Base-by-base conservation (phyloP, 2,329 filamentous ascomycete species). In the Xylariaceae sp. region DNA sequence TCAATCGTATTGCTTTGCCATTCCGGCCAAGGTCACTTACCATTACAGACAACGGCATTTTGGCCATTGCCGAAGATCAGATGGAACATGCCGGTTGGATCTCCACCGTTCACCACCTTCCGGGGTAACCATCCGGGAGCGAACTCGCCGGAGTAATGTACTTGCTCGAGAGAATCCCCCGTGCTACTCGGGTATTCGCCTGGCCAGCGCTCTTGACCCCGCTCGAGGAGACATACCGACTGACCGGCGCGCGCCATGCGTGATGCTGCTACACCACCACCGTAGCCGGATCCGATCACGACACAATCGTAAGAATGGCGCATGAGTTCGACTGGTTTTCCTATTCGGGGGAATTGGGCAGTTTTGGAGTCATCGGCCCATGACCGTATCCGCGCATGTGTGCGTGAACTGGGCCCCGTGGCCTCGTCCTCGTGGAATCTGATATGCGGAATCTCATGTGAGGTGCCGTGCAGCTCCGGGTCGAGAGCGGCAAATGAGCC, bases 211-310 rank as follows among this genome's bases (percentile, higher is more conserved):
- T 87, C 82, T 42, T 72, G 67, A 2, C 82, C 83, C 15, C 78
- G 66, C 56, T 87, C 83, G 1, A 87, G 67, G 15, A 87, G 60
- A 45, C 80, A 84, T 1, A 86, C 81, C 2, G 67, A 72, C 55
- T 81, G 70, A 2, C 69, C 74, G 2, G 74, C 74, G 40, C 82
- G 71, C 3, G 81, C 75, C 72, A 85, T 79, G 9, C 81, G 71
- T 17, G 78, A 78, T 0, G 81, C 82, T 3, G 82, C 81, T 16
- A 86, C 76, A 18, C 74, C 77, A 30, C 79, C 81, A 18, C 83
- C 83, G 57, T 86, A 87, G 1, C 83, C 83, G 9, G 80, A 84
- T 1, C 83, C 82, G 43, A 86, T 77, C 22, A 86, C 78, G 9
- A 87, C 72, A 30, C 76, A 76, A 61, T 86, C 82, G 50, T 87